Evolutionary conservation across 176 grass and related monocot genomes (phyloP).

Genomic region (Thinopyrum elongatum): DNA sequence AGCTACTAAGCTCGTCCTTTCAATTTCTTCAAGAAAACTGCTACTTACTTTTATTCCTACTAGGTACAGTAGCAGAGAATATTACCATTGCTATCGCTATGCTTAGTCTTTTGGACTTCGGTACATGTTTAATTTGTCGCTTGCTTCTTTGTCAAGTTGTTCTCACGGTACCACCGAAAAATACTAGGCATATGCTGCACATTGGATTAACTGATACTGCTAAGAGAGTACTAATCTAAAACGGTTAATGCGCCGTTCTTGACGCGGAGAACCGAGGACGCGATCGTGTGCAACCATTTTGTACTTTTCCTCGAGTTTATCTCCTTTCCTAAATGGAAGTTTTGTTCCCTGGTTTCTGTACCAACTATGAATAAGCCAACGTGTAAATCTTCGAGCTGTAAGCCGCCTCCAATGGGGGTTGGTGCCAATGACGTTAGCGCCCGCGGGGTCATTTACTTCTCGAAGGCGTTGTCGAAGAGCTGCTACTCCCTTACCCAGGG

Average conservation of each 20-base stretch:
- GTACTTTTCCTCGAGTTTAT: not conserved
- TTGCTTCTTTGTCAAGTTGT: slow-evolving; percentile 21
- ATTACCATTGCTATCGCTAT: slow-evolving; percentile 26
- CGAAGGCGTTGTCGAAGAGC: no score
- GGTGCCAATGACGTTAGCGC: no score
- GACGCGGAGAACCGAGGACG: slow-evolving; percentile 19
- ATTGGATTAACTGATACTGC: not conserved
- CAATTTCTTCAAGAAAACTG: not conserved
- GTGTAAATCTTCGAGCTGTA: no score
- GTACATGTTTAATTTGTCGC: not conserved
- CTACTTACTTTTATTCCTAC: slow-evolving; percentile 16
- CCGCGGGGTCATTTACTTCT: no score
- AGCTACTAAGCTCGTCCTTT: not conserved
- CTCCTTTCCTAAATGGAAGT: not conserved
- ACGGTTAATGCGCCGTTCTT: slow-evolving; percentile 10
- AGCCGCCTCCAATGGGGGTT: no score
- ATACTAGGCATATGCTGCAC: not conserved
- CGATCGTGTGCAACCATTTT: not conserved
- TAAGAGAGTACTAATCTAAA: not conserved
- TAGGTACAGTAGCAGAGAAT: not conserved
- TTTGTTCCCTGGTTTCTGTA: not conserved
- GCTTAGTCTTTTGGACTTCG: slow-evolving; percentile 2
- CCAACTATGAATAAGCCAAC: not conserved
- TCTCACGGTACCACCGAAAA: not conserved
- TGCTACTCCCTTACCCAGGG: no score